Evolutionary conservation across 2,329 filamentous ascomycete genomes (phyloP), one percentile per base, ranked within the genome.

Genomic region (Trematosphaeria pertusa): DNA sequence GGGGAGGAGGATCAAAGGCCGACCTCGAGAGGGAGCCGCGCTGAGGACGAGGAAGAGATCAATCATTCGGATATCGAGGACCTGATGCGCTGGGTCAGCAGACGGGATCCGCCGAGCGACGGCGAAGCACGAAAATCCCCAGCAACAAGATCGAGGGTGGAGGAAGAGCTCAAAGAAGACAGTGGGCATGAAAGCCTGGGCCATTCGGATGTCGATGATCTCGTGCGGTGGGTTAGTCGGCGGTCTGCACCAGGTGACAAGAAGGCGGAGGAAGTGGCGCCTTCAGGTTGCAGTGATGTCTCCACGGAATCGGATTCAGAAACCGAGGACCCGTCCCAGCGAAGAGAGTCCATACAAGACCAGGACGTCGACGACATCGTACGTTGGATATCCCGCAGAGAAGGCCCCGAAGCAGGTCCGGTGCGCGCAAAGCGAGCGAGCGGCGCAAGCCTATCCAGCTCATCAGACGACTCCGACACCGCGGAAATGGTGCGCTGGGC

Each of bases 61-160:
- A 26, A 64, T n/a, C 56, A 70, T 28, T 64, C 61, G 0, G 61
- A 69, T 44, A 58, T 69, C 2, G 67, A 71, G 18, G 67, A 69
- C 1, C 19, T 71, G 3, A 58, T 69, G 12, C 61, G 65, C 21
- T 71, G 67, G 68, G 62, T 70, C 6, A 69, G 65, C 35, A 51
- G 60, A 46, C 50, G 58, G 26, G 64, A 67, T 42, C 53, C 58
- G n/a, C 56, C 62, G 5, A 64, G 61, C 18, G 62, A 65, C 18
- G 61, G 61, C n/a, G 62, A 67, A 51, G 35, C 50, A 4, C 43
- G 47, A n/a, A n/a, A n/a, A n/a, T n/a, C n/a, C n/a, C n/a, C n/a
- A n/a, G n/a, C n/a, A n/a, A n/a, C n/a, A n/a, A n/a, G n/a, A n/a
- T n/a, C n/a, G n/a, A n/a, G n/a, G n/a, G 43, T 28, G 5, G 43